A percentile compares a stretch with the other conserved stretches of the same genome.
phyloP scores from a whole-genome alignment of 139 green algal species.

The Nannochloris sp. region DNA sequence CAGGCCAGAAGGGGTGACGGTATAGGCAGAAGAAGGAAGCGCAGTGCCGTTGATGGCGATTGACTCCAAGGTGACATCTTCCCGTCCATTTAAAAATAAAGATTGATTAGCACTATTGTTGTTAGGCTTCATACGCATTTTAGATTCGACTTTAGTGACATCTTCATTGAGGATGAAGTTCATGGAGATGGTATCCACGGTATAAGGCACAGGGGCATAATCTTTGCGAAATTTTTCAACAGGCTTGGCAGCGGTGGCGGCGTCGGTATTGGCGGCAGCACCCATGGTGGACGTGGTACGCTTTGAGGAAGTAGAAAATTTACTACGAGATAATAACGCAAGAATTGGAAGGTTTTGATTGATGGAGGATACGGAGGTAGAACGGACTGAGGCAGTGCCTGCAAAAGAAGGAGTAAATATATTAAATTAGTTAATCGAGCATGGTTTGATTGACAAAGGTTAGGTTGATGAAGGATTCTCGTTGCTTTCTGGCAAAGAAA shows the following conservation, averaged over 20 bases:
- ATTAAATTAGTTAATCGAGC: background rate
- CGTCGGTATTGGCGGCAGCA: background rate
- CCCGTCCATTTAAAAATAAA: conserved; percentile 43
- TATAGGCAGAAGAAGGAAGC: conserved; percentile 16
- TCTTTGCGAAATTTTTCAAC: conserved; percentile 46
- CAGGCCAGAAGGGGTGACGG: conserved; percentile 36
- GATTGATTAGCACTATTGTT: background rate
- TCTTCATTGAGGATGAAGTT: conserved; percentile 77
- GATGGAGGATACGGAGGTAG: background rate
- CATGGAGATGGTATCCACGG: conserved; percentile 60
- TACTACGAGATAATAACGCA: no score
- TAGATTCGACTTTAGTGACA: conserved; percentile 50
- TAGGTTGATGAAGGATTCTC: no score
- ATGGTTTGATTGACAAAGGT: no score
- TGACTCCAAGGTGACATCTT: conserved; percentile 20
- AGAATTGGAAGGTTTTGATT: no score
- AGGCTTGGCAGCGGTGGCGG: background rate
- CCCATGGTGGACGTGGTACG: background rate
- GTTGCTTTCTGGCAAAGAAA: no score
- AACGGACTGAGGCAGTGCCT: background rate
- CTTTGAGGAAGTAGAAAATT: no score
- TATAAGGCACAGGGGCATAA: conserved; percentile 69
- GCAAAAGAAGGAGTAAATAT: no score
- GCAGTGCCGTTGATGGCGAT: conserved; percentile 24
- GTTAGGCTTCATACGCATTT: conserved; percentile 45